Evolutionary conservation across 805 yeast species (phyloP).

Genomic region (Cyberlindnera saturnus): DNA sequence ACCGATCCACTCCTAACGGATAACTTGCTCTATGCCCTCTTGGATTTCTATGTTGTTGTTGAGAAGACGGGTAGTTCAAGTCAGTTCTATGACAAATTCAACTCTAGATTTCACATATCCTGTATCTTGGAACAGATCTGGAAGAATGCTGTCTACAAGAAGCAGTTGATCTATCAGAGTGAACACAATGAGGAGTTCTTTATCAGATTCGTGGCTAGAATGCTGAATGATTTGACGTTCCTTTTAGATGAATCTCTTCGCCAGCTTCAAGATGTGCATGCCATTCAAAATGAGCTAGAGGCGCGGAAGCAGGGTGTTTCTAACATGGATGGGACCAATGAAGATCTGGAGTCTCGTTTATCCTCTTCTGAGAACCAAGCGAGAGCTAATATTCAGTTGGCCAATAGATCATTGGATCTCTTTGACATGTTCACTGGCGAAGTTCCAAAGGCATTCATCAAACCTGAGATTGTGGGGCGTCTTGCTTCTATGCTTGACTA

Average conservation of each 20-base stretch:
- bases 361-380: conserved; percentile 69
- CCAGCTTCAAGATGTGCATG: conserved; percentile 72
- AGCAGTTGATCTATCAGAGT: conserved; percentile 65
- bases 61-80: conserved; percentile 94
- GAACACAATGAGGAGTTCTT: conserved; percentile 72
- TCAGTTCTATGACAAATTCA: conserved; percentile 94
- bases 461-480: conserved; percentile 87
- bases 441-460: conserved; percentile 79
- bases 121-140: conserved; percentile 78
- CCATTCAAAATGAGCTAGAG: conserved; percentile 59
- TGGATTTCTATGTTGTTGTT: conserved; percentile 89
- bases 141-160: conserved; percentile 62
- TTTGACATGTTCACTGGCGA: conserved; percentile 80
- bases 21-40: conserved; percentile 71
- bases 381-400: conserved; percentile 71
- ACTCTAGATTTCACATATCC: conserved; percentile 81
- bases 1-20: conserved; percentile 55
- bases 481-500: conserved; percentile 94
- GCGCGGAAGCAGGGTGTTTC: conserved; percentile 31
- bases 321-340: conserved; percentile 45
- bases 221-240: conserved; percentile 91
- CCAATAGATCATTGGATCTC: conserved; percentile 75
- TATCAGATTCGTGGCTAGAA: conserved; percentile 86
- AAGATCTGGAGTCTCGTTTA: conserved; percentile 54
- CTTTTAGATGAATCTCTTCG: conserved; percentile 85